Evolutionary conservation across 2,329 filamentous ascomycete genomes (phyloP).

Genomic region (Stachybotrys echinatus): DNA sequence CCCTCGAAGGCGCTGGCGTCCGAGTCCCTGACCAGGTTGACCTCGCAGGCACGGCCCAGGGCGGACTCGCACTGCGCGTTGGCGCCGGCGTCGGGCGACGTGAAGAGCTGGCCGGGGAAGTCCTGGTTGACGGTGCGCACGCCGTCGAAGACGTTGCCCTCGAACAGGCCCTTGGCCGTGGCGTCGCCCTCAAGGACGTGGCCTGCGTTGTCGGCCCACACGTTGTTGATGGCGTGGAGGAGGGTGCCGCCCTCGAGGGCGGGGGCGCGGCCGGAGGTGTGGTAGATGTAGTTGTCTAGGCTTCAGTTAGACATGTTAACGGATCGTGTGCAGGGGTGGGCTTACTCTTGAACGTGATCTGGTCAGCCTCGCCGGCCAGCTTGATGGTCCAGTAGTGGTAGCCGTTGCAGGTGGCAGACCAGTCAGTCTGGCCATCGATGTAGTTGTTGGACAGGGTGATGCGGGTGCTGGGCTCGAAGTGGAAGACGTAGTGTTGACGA

Average conservation of each 20-base stretch:
- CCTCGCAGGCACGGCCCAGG: slow-evolving; percentile 9
- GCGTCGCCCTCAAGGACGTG: slow-evolving; percentile 20
- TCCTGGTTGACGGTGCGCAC: slow-evolving; percentile 12
- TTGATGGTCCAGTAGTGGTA: slow-evolving; percentile 1
- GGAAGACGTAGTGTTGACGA: neutral
- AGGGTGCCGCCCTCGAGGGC: slow-evolving; percentile 19
- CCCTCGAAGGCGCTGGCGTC: slow-evolving; percentile 3
- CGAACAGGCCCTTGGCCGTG: slow-evolving; percentile 17
- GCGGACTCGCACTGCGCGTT: slow-evolving; percentile 7
- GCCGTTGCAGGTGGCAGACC: neutral
- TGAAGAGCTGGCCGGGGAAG: slow-evolving; percentile 17
- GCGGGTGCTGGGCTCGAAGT: neutral
- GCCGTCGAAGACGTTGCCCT: slow-evolving; percentile 18
- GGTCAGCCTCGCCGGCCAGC: neutral
- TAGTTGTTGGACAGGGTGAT: neutral
- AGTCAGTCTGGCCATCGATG: neutral
- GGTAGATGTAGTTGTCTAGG: neutral
- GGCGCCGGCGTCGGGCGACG: slow-evolving; percentile 12
- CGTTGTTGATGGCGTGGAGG: slow-evolving; percentile 23
- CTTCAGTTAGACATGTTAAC: neutral
- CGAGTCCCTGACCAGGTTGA: slow-evolving; percentile 7
- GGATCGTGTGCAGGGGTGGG: neutral
- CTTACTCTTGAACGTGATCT: slow-evolving; percentile 4
- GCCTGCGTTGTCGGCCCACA: slow-evolving; percentile 18
- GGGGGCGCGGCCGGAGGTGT: slow-evolving; percentile 17